Evolutionary conservation across 2,329 filamentous ascomycete species (phyloP), one percentile per base, ranked within the genome.

Genomic region (Coleophoma eucalyptorum): DNA sequence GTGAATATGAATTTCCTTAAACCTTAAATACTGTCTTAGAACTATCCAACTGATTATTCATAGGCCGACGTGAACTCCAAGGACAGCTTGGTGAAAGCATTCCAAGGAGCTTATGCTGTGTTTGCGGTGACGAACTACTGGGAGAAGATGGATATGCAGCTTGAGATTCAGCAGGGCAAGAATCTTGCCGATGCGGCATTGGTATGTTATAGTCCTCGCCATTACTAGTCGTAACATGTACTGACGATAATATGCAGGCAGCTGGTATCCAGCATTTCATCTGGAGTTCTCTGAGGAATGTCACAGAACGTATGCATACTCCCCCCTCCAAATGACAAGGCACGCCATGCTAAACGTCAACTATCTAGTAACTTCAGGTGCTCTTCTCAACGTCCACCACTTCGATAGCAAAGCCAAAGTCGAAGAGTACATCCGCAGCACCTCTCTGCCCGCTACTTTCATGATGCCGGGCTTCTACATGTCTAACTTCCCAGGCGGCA

Each of bases 401-500:
- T 71, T 52, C 46, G 7, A 16, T n/a, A 67, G 64, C 42, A 71
- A 71, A 56, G 46, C 57, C 1, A 54, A 44, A 0, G 62, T 68
- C 15, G 69, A 71, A 32, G 58, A 63, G 18, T 58, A 58, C 3
- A 61, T 62, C 18, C 43, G 62, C 34, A 47, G 50, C 15, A 49
- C 57, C 20, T 67, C 66, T 0, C 62, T 79, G 4, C 68, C 69
- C 4, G 69, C 67, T 37, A 67, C 75, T 0, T 78, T 76, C 59
- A 69, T 74, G 49, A 64, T 69, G 1, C 71, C 74, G 0, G 76
- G 65, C 0, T 67, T 63, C 20, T 80, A 76, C 49, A 77, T 78
- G 74, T 67, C 71, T 53, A 79, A 78, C 50, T 67, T 71, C 26
- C 41, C 37, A 19, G 41, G 21, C 18, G 6, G 21, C 7, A 41